phyloP scores from a whole-genome alignment of 2,329 filamentous ascomycete species.

The Colletotrichum graminicola region DNA sequence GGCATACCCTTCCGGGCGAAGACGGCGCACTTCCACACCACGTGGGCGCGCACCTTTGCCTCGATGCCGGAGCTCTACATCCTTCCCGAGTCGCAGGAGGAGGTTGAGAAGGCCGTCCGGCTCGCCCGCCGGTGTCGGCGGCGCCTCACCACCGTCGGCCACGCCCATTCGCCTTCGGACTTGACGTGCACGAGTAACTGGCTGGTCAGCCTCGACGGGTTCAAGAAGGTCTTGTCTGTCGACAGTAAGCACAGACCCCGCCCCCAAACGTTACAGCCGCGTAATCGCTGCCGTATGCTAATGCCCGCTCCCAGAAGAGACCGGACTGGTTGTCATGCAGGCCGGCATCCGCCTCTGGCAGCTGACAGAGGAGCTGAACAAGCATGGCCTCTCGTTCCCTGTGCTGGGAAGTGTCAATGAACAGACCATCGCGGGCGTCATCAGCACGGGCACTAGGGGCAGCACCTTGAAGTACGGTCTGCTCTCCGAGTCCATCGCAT shows the following conservation, averaged over 20 bases:
- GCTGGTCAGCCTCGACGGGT: conserved; percentile 93
- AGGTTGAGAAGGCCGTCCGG: conserved; percentile 86
- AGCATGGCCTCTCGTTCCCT: conserved; percentile 84
- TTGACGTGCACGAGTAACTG: conserved; percentile 94
- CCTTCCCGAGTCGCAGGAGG: conserved; percentile 81
- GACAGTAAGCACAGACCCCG: conserved; percentile 55
- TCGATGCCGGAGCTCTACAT: conserved; percentile 93
- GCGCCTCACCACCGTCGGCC: conserved; percentile 86
- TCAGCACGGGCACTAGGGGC: conserved; percentile 95
- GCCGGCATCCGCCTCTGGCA: conserved; percentile 87
- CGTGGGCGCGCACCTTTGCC: conserved; percentile 95
- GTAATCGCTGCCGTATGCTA: background rate
- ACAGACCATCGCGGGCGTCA: conserved; percentile 92
- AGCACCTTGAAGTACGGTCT: conserved; percentile 87
- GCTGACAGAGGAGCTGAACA: conserved; percentile 80
- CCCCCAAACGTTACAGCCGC: background rate
- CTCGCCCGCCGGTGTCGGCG: conserved; percentile 86
- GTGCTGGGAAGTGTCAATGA: conserved; percentile 96
- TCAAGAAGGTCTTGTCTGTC: conserved; percentile 78
- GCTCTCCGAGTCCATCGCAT: conserved; percentile 81
- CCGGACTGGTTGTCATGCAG: conserved; percentile 80
- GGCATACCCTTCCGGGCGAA: conserved; percentile 81
- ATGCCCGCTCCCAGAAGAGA: conserved; percentile 58
- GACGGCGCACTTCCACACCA: conserved; percentile 81
- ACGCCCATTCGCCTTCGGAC: conserved; percentile 91